Evolutionary conservation across 129 eudicot species (phyloP), one percentile per base, ranked within the genome.

Genomic region (Chrysanthemum lavandulifolium): DNA sequence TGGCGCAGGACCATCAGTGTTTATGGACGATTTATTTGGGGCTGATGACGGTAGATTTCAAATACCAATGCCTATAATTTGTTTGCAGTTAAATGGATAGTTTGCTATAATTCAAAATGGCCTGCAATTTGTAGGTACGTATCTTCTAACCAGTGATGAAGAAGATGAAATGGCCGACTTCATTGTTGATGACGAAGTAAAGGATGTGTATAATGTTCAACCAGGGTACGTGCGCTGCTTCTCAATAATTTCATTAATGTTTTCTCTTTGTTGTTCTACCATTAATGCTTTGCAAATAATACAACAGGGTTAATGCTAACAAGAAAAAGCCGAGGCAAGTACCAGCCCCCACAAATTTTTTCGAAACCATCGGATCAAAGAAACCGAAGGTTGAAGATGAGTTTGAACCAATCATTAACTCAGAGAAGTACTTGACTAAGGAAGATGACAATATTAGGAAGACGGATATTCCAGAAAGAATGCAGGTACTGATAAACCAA

Each of bases 371-470:
- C 70, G 88, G 84, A 68, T 59, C 75, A 80, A 79, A 61, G 72
- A 86, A 77, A 53, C 79, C 85, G 71, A 84, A 85, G 74, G 82
- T 84, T 43, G 92, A 88, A 84, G 88, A 86, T 69, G 86, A 85
- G 67, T 92, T 89, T 82, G 98, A 92, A 71, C 98, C 96, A 21
- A 81, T 72, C 19, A 48, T 89, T 76, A 83, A 85, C 51, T 72
- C 88, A 40, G 95, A 87, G 67, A 89, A 87, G 86, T 92, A 83
- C 76, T 89, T 87, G 91, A 89, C 96, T 14, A 91, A 82, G 82
- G 80, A 83, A 76, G 96, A 85, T 81, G 91, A 85, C 25, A 78
- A 15, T 60, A 80, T 92, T 72, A 80, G 87, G 73, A 85, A 85
- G 72, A 80, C 71, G n/a, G 98, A 92, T 72, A 60, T 83, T 55